A percentile compares a stretch with the other conserved stretches of the same genome.
Evolutionary conservation across 1,284 basidiomycete species (phyloP).

Genomic region (Apiotrichum sp.): DNA sequence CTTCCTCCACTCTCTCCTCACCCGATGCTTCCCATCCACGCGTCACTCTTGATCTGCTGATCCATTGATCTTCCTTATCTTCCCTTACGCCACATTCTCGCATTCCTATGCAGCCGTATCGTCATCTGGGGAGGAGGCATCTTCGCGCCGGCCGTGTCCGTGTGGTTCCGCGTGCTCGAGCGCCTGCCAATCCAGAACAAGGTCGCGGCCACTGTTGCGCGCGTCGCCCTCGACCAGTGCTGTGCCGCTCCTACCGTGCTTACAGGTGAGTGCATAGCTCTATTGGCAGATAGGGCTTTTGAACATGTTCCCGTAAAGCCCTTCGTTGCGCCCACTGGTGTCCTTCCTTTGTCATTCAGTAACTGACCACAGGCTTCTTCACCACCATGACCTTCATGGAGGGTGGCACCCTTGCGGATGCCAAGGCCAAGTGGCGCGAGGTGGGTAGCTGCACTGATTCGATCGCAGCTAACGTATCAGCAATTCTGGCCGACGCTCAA

Average conservation of each 20-base stretch:
- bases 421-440: slow-evolving; percentile 41
- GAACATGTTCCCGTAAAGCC: no score
- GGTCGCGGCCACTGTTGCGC: slow-evolving; percentile 31
- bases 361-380: slow-evolving; percentile 45
- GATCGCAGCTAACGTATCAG: slow-evolving; percentile 11
- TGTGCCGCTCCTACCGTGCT: slow-evolving; percentile 46
- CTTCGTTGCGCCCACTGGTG: no score
- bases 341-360: no score
- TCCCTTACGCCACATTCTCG: no score
- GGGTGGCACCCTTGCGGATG: slow-evolving; percentile 45
- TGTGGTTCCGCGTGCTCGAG: slow-evolving; percentile 44
- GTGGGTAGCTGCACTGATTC: slow-evolving; percentile 14
- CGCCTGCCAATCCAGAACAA: slow-evolving; percentile 37
- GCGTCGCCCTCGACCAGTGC: slow-evolving; percentile 49
- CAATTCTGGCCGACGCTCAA: slow-evolving; percentile 39
- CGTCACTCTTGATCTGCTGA: no score
- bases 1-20: no score
- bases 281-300: no score
- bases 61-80: no score
- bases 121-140: slow-evolving; percentile 46
- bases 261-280: slow-evolving; percentile 24
- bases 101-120: slow-evolving; percentile 33
- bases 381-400: slow-evolving; percentile 48
- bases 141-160: slow-evolving; percentile 46
- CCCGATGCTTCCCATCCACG: no score